Conservation (phyloP, 129 eudicot species). For the Rutidosis leptorrhynchoides region DNA sequence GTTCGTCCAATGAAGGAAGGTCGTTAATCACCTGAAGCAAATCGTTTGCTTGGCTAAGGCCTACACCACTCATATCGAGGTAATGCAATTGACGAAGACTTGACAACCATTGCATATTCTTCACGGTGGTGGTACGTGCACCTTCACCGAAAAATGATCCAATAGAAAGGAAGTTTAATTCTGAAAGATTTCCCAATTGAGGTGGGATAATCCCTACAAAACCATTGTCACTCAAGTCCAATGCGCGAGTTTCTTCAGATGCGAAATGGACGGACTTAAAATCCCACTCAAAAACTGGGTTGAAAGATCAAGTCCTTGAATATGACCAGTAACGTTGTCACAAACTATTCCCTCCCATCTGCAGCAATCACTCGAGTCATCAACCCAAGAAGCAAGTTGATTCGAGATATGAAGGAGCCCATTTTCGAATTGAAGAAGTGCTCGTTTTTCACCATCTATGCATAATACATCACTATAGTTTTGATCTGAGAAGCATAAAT, state of each 20-base stretch:
- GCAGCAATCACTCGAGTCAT: not conserved
- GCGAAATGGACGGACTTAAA: not conserved
- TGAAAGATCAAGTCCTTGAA: not conserved
- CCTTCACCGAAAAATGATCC: not conserved
- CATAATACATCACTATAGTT: not conserved
- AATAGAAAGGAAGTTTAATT: constrained; percentile 26
- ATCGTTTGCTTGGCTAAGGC: constrained; percentile 27
- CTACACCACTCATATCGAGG: constrained; percentile 30
- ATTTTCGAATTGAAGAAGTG: not conserved
- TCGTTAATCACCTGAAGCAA: constrained; percentile 43
- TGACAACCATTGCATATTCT: constrained; percentile 35
- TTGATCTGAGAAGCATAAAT: not conserved
- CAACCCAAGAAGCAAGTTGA: not conserved
- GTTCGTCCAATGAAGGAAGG: constrained; percentile 33
- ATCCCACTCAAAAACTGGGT: not conserved
- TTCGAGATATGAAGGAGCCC: not conserved
- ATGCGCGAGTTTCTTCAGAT: constrained; percentile 3
- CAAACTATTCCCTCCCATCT: not conserved
- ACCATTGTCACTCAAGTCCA: constrained; percentile 6
- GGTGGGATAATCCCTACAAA: constrained; percentile 26
- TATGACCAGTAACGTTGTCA: not conserved
- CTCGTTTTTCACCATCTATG: not conserved
- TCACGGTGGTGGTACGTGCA: not conserved
- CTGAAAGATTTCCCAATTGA: constrained; percentile 39
- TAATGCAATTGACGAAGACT: constrained; percentile 28